Evolutionary conservation across 2,329 filamentous ascomycete species (phyloP), one percentile per base, ranked within the genome.

Genomic region (Venturia aucupariae): DNA sequence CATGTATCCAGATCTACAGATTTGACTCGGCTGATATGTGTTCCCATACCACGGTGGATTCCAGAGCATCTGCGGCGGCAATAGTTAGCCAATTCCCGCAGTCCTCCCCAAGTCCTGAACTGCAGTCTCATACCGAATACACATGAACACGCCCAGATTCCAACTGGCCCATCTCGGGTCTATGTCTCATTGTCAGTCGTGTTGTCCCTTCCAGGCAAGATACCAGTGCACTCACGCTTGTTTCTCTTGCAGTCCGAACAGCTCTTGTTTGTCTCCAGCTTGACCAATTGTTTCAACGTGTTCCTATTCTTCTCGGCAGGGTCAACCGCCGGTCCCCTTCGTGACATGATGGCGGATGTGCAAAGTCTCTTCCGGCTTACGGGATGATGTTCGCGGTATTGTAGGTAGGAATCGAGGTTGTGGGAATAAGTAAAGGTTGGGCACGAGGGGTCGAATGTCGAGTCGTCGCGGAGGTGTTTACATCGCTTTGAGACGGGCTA

Each of bases 221-320:
- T 54, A 13, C 24, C 46, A 30, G 35, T 57, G 38, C 39, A 80
- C 88, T 70, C 78, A 95, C 92, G 94, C 78, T 97, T 99, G 82
- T 97, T 99, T 76, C 89, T 87, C 82, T 99, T 99, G 85, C 94
- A 99, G 77, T 99, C 94, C 67, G 93, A 91, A 82, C 94, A 99
- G 74, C 90, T 86, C 81, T 99, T 99, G 81, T 99, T 99, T 67
- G 86, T 81, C 74, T 97, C 93, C 70, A 99, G 80, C 80, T 97
- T 99, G 75, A 97, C 82, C 70, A 99, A 84, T 74, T 85, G 92
- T 82, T 97, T 97, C 77, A 99, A 90, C 55, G 92, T 95, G 75
- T 88, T 86, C 76, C 90, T 88, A 79, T 99, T 99, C 79, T 95
- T 90, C 72, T 92, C 92, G 72, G 92, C 90, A 77, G 90, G 87